Percentiles rank a stretch among this genome's conserved stretches.
These are phyloP conservation scores for Sporobolomyces pararoseus DNA, from an alignment of 768 basidiomycete species.

Conservation along the genomic window DNA sequence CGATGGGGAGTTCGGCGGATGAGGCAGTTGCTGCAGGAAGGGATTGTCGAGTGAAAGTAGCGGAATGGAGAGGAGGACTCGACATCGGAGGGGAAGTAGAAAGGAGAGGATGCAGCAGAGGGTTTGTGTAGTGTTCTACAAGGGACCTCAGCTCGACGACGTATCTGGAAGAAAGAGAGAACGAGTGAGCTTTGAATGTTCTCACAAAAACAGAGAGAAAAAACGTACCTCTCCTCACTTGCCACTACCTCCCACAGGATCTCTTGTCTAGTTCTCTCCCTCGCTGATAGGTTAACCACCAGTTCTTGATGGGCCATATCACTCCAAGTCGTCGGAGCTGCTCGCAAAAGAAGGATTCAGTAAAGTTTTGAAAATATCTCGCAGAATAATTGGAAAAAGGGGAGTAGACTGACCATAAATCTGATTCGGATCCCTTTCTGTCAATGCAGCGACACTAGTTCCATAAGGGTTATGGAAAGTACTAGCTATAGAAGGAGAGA, in stretches of 20 bases:
- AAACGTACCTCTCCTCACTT: conserved; percentile 44
- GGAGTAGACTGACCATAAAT: conserved; percentile 17
- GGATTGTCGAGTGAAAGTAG: background rate
- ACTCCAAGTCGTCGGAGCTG: conserved; percentile 45
- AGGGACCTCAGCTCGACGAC: conserved; percentile 44
- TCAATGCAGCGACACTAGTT: background rate
- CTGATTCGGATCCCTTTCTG: conserved; percentile 21
- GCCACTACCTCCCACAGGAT: conserved; percentile 48
- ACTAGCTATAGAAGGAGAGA: conserved; percentile 12
- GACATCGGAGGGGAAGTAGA: background rate
- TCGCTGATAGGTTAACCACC: conserved; percentile 44
- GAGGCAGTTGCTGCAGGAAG: background rate
- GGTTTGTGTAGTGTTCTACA: conserved; percentile 41
- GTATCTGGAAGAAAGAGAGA: conserved; percentile 31
- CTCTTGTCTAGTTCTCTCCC: conserved; percentile 48
- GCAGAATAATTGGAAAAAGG: too few relatives aligned
- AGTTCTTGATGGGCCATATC: conserved; percentile 47
- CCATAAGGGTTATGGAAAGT: conserved; percentile 21
- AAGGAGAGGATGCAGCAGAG: conserved; percentile 43
- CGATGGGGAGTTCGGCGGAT: conserved; percentile 31
- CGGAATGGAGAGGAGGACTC: background rate
- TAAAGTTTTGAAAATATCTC: too few relatives aligned
- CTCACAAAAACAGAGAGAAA: background rate
- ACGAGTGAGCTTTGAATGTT: background rate
- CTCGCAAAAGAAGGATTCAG: background rate